phyloP scores from a whole-genome alignment of 2,329 filamentous ascomycete species.

The Arthrinium puccinioides region DNA sequence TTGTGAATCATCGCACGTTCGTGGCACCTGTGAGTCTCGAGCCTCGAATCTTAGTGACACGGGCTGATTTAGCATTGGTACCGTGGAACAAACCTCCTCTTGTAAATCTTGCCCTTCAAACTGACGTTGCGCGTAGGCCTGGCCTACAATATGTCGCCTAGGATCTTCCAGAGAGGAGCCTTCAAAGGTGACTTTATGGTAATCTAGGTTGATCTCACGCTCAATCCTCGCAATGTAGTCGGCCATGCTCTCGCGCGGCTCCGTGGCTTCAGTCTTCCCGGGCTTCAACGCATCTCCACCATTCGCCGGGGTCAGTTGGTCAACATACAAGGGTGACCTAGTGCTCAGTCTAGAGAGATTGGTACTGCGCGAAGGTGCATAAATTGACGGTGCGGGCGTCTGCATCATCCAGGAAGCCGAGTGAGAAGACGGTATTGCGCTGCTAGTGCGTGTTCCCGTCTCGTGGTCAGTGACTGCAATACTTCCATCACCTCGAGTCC shows the following conservation, averaged over 20 bases:
- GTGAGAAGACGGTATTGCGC: constrained; percentile 7
- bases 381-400: constrained; percentile 9
- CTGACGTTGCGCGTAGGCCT: not conserved
- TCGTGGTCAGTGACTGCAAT: not conserved
- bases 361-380: constrained; percentile 5
- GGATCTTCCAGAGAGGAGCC: not conserved
- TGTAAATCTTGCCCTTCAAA: not conserved
- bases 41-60: too few species aligned
- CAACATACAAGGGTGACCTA: constrained; percentile 11
- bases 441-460: not conserved
- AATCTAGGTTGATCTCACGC: constrained; percentile 11
- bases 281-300: not conserved
- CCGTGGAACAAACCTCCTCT: not conserved
- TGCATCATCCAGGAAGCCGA: constrained; percentile 19
- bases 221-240: constrained; percentile 28
- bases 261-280: not conserved
- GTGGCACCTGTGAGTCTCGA: too few species aligned
- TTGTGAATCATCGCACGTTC: too few species aligned
- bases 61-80: not conserved
- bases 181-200: not conserved
- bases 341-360: constrained; percentile 10
- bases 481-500: not conserved
- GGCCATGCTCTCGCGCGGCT: constrained; percentile 16
- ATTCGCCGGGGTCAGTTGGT: not conserved
- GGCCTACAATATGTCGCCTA: not conserved